These are phyloP conservation scores for Saturnispora gosingensis DNA, from an alignment of 805 yeast species.

Conservation along the genomic window DNA sequence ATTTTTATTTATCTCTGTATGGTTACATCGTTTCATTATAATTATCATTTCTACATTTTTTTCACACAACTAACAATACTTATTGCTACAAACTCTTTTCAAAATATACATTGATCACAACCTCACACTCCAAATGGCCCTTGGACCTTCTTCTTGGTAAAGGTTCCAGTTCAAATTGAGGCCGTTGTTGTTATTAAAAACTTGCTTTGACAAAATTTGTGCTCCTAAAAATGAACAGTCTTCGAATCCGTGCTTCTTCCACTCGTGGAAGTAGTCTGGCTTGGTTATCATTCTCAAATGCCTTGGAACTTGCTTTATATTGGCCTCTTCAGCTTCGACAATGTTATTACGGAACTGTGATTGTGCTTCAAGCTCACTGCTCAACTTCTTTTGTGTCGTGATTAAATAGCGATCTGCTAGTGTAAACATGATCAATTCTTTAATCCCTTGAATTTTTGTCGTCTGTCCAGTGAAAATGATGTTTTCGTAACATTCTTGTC, in stretches of 20 bases:
- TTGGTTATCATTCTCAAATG: slow-evolving; percentile 55
- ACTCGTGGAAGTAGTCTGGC: slow-evolving; percentile 91
- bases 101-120: slow-evolving; percentile 13
- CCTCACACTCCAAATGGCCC: slow-evolving; percentile 54
- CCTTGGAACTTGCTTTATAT: slow-evolving; percentile 65
- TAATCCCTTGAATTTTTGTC: slow-evolving; percentile 62
- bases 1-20: background rate
- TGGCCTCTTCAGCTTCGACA: slow-evolving; percentile 19
- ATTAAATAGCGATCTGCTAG: slow-evolving; percentile 28
- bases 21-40: background rate
- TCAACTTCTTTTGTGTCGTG: slow-evolving; percentile 11
- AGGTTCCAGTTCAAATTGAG: slow-evolving; percentile 59
- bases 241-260: slow-evolving; percentile 77
- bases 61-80: background rate
- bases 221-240: slow-evolving; percentile 79
- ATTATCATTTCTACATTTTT: background rate
- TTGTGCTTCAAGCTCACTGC: slow-evolving; percentile 9
- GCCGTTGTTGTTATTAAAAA: slow-evolving; percentile 61
- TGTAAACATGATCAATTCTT: slow-evolving; percentile 54
- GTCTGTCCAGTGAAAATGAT: slow-evolving; percentile 75
- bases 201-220: slow-evolving; percentile 78
- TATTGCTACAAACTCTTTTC: background rate
- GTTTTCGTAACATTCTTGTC: slow-evolving; percentile 81
- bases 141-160: slow-evolving; percentile 75
- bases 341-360: slow-evolving; percentile 26